Evolutionary conservation across 23 red algal genomes (phyloP).

Genomic region (Gracilaria domingensis): DNA sequence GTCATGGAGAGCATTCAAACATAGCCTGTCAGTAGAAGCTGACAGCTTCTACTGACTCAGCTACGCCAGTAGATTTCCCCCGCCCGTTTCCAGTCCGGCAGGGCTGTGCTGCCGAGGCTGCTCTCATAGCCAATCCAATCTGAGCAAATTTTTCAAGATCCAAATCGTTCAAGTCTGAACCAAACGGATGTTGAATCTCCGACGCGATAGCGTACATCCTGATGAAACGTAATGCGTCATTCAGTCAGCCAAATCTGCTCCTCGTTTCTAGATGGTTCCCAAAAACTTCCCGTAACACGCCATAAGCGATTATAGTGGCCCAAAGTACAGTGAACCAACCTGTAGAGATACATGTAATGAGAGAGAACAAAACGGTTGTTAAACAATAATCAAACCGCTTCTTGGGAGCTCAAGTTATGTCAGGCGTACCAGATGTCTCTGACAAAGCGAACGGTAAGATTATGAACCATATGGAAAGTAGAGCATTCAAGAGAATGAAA

Average conservation of each 20-base stretch:
- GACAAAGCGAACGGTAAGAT: slow-evolving; percentile 53
- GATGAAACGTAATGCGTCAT: not conserved
- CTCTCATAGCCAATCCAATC: not conserved
- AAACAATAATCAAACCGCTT: no score
- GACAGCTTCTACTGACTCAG: not conserved
- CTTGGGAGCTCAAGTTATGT: no score
- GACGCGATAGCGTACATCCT: slow-evolving; percentile 44
- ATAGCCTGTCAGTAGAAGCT: not conserved
- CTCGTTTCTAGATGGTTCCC: no score
- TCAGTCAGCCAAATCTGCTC: no score
- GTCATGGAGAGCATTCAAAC: not conserved
- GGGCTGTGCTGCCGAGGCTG: not conserved
- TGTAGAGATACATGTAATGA: not conserved
- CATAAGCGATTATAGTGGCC: slow-evolving; percentile 42
- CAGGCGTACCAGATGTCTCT: slow-evolving; percentile 44
- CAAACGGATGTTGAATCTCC: slow-evolving; percentile 50
- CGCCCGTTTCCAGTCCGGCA: not conserved
- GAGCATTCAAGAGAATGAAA: slow-evolving; percentile 21
- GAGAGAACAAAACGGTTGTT: not conserved
- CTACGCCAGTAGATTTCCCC: not conserved
- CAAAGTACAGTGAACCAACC: slow-evolving; percentile 65
- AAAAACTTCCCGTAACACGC: slow-evolving; percentile 45
- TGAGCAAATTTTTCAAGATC: slow-evolving; percentile 33
- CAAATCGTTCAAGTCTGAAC: slow-evolving; percentile 55
- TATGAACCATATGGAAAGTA: slow-evolving; percentile 63